Percentiles rank a stretch among this genome's conserved stretches.
These are phyloP conservation scores for Cupressus sempervirens DNA, from an alignment of 75 land plant genomes.

Conservation along the genomic window DNA sequence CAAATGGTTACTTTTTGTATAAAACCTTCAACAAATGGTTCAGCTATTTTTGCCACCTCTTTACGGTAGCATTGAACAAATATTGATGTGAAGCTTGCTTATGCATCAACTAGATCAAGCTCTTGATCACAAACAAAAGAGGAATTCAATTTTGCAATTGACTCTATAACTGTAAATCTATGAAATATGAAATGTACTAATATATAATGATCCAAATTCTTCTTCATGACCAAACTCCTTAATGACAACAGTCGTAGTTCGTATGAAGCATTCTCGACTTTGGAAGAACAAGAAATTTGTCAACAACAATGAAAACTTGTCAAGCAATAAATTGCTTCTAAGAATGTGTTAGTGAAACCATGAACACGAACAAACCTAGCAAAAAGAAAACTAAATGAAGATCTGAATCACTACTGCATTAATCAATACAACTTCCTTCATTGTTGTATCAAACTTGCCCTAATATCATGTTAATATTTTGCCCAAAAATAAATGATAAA, in stretches of 20 bases:
- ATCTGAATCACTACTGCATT: too few relatives aligned
- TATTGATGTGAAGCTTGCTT: slow-evolving; percentile 70
- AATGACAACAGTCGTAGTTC: slow-evolving; percentile 59
- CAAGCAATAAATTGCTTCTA: too few relatives aligned
- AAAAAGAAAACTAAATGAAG: too few relatives aligned
- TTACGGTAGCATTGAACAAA: slow-evolving; percentile 78
- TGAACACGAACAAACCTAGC: too few relatives aligned
- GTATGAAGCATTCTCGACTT: too few relatives aligned
- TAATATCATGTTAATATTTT: too few relatives aligned
- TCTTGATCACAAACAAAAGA: slow-evolving; percentile 99
- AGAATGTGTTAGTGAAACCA: too few relatives aligned
- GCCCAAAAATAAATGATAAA: too few relatives aligned
- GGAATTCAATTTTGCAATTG: slow-evolving; percentile 72
- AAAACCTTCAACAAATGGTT: slow-evolving; percentile 69
- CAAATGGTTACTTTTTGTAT: slow-evolving; percentile 92
- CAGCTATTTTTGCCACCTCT: slow-evolving; percentile 77
- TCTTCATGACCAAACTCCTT: slow-evolving; percentile 92
- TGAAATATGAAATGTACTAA: slow-evolving; percentile 69
- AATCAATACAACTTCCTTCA: too few relatives aligned
- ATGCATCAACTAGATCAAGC: slow-evolving; percentile 95
- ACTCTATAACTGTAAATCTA: slow-evolving; percentile 65
- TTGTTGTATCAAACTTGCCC: too few relatives aligned
- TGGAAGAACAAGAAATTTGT: too few relatives aligned
- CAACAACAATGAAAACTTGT: too few relatives aligned
- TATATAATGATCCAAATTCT: slow-evolving; percentile 73